phyloP scores from a whole-genome alignment of 2,329 filamentous ascomycete species.

The Blumeriella jaapii region DNA sequence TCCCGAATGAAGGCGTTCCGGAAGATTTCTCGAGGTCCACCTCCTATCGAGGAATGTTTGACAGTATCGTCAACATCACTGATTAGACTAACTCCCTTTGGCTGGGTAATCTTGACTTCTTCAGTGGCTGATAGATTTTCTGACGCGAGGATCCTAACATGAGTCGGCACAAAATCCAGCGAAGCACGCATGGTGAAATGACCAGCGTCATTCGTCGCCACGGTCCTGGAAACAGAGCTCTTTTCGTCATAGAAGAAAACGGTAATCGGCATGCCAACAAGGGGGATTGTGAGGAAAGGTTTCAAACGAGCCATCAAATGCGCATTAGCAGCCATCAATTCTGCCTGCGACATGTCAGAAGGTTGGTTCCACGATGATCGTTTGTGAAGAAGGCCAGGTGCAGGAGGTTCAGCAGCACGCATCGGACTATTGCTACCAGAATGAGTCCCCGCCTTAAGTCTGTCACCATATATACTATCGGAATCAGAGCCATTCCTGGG shows the following conservation, averaged over 20 bases:
- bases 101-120: conserved; percentile 64
- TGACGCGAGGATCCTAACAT: conserved; percentile 76
- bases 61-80: conserved; percentile 98
- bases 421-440: conserved; percentile 13
- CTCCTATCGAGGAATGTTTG: conserved; percentile 84
- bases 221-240: conserved; percentile 71
- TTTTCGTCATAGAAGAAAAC: conserved; percentile 90
- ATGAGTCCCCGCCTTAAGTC: conserved; percentile 5
- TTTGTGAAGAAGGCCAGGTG: conserved; percentile 31
- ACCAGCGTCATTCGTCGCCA: conserved; percentile 76
- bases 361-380: conserved; percentile 30
- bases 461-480: conserved; percentile 22
- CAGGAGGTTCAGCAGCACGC: conserved; percentile 22
- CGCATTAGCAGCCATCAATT: conserved; percentile 69
- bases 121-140: conserved; percentile 76
- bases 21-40: conserved; percentile 87
- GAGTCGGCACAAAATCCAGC: conserved; percentile 81
- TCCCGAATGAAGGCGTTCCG: conserved; percentile 91
- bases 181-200: conserved; percentile 76
- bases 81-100: conserved; percentile 77
- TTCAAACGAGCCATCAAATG: conserved; percentile 79
- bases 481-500: conserved; percentile 36
- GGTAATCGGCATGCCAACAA: conserved; percentile 68
- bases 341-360: conserved; percentile 58
- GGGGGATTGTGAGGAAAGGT: conserved; percentile 80